Evolutionary conservation across 208 protist genomes (phyloP).

Genomic region (Crithidia expoeki): DNA sequence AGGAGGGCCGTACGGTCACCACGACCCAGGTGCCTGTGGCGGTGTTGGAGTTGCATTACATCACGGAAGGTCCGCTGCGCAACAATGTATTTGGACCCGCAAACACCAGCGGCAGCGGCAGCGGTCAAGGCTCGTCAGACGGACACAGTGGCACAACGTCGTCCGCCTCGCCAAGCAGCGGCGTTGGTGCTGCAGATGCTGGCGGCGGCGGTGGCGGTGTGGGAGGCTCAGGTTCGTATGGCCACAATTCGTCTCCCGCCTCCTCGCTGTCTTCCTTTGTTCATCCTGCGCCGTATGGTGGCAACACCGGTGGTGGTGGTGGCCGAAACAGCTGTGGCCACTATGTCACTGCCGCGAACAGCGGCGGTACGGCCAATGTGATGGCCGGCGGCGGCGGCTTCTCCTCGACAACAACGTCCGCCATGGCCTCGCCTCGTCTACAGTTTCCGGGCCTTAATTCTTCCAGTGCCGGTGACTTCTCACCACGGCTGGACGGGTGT

Average conservation of each 20-base stretch:
- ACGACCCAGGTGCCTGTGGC: slow-evolving; percentile 38
- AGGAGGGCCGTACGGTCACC: slow-evolving; percentile 5
- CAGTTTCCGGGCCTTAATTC: background rate
- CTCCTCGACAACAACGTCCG: slow-evolving; percentile 12
- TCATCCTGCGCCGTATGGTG: background rate
- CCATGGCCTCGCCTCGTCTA: slow-evolving; percentile 21
- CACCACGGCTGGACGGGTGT: slow-evolving; percentile 2
- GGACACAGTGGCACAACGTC: background rate
- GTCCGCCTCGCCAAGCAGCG: background rate
- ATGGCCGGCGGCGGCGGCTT: background rate
- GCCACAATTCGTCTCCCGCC: background rate
- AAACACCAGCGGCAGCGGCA: slow-evolving; percentile 1
- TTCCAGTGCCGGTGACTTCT: background rate
- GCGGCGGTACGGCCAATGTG: background rate
- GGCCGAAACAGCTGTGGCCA: background rate
- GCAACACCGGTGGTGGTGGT: background rate
- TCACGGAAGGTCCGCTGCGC: slow-evolving; percentile 29
- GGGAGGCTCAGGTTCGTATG: background rate
- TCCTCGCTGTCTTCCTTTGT: background rate
- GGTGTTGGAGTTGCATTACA: slow-evolving; percentile 61
- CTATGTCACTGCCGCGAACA: background rate
- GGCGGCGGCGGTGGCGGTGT: slow-evolving; percentile 8
- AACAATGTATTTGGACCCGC: slow-evolving; percentile 10
- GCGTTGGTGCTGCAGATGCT: background rate
- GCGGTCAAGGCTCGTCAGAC: background rate